These are phyloP conservation scores for Talaromyces nanjingensis DNA, from an alignment of 495 filamentous ascomycete genomes.

Conservation along the genomic window DNA sequence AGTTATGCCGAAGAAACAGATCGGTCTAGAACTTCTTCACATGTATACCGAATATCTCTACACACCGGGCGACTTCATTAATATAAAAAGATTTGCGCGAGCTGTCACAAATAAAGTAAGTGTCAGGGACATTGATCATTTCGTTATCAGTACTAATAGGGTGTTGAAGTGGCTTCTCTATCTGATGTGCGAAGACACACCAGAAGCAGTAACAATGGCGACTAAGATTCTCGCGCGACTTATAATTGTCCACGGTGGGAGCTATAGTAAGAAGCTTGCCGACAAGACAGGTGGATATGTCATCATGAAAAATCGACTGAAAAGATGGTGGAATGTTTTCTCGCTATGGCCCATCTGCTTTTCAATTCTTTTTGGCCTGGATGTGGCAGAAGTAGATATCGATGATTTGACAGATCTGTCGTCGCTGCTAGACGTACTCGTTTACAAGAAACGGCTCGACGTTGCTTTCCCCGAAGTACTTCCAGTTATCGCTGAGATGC, in stretches of 20 bases:
- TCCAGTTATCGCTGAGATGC: slow-evolving; percentile 76
- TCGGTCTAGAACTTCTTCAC: slow-evolving; percentile 70
- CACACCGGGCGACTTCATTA: slow-evolving; percentile 52
- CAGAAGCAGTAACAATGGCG: slow-evolving; percentile 74
- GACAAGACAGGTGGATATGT: slow-evolving; percentile 79
- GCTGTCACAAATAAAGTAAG: slow-evolving; percentile 93
- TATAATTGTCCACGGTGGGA: slow-evolving; percentile 67
- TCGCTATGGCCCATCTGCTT: slow-evolving; percentile 86
- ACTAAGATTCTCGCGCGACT: slow-evolving; percentile 82
- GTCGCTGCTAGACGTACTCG: slow-evolving; percentile 65
- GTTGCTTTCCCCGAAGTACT: slow-evolving; percentile 74
- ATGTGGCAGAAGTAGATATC: slow-evolving; percentile 68
- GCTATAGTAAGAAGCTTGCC: slow-evolving; percentile 77
- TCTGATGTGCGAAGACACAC: slow-evolving; percentile 80
- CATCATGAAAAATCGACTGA: slow-evolving; percentile 74
- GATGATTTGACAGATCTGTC: slow-evolving; percentile 66
- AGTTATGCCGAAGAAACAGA: slow-evolving; percentile 36
- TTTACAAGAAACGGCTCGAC: slow-evolving; percentile 41
- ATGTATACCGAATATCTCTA: slow-evolving; percentile 83
- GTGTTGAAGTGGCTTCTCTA: slow-evolving; percentile 79
- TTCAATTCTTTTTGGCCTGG: slow-evolving; percentile 76
- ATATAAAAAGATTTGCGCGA: slow-evolving; percentile 81
- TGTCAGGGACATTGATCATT: slow-evolving; percentile 14
- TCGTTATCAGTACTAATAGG: slow-evolving; percentile 13
- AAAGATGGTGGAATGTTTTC: slow-evolving; percentile 82